Base-by-base conservation (phyloP, 31 red algal genomes). In the Asparagopsis taxiformis region DNA sequence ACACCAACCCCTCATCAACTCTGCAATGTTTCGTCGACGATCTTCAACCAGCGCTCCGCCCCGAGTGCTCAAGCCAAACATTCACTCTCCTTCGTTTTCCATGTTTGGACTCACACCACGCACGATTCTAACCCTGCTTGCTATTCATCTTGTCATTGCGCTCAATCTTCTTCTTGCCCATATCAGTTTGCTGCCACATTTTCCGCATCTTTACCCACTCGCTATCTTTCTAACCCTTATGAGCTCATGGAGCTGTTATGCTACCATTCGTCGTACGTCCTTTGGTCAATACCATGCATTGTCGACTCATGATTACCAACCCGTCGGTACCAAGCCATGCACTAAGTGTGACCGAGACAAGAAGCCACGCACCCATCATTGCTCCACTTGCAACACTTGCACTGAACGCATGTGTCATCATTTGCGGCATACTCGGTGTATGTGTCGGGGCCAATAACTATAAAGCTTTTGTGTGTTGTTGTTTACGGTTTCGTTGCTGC, bases 401-500 rank as follows among this genome's bases (percentile, higher is more conserved):
- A 67, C 63, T 20, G 33, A 21, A 17, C 63, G 63, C 28, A 43
- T 67, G 31, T 46, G 33, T 28, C 63, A 67, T 36, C 63, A 67
- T 36, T 0, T 67, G 63, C 37, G 63, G 31, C 3, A 28, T 46
- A 7, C 63, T 67, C 5, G 63, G 63, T 36, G 33, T 67, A 3
- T 67, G 63, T 17, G 28, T 67, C 15, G 63, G 63, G 19, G 63
- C 63, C 36, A 25, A 67, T 17, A 67, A 67, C 28, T 24, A 48
- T 36, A 67, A 67, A 17, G 19, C 63, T 17, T 67, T 67, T 34
- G 9, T 67, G 33, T 67, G 63, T 36, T 67, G 13, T 36, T 67
- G 32, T 67, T 67, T 67, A 67, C 37, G 31, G 19, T 36, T 17
- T 36, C 16, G 33, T 46, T 20, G 28, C 63, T 0, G 31, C 63